Conservation (phyloP, 73 alveolate genomes). For the Breviolum minutum region DNA sequence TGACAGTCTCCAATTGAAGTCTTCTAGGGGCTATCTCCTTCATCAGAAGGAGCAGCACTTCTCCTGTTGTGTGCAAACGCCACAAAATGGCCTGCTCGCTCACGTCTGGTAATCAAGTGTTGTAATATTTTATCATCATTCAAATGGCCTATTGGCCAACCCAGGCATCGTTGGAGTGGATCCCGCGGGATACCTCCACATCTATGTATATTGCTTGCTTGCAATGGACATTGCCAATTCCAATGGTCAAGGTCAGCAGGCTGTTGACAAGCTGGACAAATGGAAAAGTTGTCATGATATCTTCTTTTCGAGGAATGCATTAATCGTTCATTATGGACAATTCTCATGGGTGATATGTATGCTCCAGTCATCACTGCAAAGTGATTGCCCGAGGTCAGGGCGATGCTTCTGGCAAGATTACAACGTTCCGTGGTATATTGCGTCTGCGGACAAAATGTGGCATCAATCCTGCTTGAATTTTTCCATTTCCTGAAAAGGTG, state of each 20-base stretch:
- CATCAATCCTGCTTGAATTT: not conserved
- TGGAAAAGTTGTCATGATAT: no score
- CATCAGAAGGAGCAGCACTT: no score
- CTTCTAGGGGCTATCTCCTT: no score
- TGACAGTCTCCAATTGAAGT: no score
- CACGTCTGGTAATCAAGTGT: no score
- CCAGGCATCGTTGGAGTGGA: not conserved
- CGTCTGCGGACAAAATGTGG: not conserved
- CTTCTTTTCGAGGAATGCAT: not conserved
- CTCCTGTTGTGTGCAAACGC: no score
- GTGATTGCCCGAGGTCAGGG: not conserved
- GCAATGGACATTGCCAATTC: not conserved
- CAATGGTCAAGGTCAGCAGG: not conserved
- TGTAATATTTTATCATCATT: no score
- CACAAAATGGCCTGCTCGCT: no score
- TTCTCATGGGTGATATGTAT: not conserved
- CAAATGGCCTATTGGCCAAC: no score
- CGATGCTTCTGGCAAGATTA: not conserved
- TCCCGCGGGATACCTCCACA: not conserved
- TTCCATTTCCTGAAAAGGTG: not conserved
- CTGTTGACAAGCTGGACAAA: not conserved
- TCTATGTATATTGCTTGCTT: not conserved
- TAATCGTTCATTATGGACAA: not conserved
- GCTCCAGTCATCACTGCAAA: slow-evolving; percentile 23
- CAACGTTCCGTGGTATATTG: not conserved